phyloP scores from a whole-genome alignment of 2,329 filamentous ascomycete species.

The Chrysoporthe deuterocubensis region DNA sequence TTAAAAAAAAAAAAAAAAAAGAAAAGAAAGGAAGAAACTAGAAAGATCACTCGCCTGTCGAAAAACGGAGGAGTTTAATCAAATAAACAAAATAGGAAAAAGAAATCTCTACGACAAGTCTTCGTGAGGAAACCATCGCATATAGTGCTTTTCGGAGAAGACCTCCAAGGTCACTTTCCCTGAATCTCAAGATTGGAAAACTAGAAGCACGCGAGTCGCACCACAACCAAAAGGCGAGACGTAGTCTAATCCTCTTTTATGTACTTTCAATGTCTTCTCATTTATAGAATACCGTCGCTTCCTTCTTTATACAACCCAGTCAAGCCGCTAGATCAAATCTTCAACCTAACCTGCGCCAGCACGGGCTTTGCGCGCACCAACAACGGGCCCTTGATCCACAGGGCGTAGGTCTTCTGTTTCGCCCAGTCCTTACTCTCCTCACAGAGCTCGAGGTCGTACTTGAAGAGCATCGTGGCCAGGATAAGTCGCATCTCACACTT shows the following conservation, averaged over 20 bases:
- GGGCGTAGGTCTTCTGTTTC: constrained; percentile 6
- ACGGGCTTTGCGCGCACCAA: constrained; percentile 13
- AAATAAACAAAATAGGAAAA: too few relatives aligned
- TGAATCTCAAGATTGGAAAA: background rate
- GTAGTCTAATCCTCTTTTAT: background rate
- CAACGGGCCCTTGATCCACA: constrained; percentile 18
- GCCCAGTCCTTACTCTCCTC: constrained; percentile 12
- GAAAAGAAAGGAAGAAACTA: constrained; percentile 44
- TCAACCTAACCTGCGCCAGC: constrained; percentile 8
- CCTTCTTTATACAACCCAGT: background rate
- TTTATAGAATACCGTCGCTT: background rate
- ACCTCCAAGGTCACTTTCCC: background rate
- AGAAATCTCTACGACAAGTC: too few relatives aligned
- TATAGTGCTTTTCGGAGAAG: background rate
- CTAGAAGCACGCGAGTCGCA: background rate
- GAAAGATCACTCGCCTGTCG: too few relatives aligned
- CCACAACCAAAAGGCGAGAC: background rate
- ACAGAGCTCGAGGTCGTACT: constrained; percentile 17
- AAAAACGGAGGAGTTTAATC: too few relatives aligned
- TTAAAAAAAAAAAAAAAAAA: too few relatives aligned
- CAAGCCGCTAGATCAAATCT: constrained; percentile 4
- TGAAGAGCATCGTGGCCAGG: constrained; percentile 9
- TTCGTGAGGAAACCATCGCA: background rate
- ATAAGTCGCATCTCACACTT: constrained; percentile 17
- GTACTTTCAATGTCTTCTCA: background rate